Evolutionary conservation across 805 yeast species (phyloP), one percentile per base, ranked within the genome.

Genomic region (Metschnikowia similis): DNA sequence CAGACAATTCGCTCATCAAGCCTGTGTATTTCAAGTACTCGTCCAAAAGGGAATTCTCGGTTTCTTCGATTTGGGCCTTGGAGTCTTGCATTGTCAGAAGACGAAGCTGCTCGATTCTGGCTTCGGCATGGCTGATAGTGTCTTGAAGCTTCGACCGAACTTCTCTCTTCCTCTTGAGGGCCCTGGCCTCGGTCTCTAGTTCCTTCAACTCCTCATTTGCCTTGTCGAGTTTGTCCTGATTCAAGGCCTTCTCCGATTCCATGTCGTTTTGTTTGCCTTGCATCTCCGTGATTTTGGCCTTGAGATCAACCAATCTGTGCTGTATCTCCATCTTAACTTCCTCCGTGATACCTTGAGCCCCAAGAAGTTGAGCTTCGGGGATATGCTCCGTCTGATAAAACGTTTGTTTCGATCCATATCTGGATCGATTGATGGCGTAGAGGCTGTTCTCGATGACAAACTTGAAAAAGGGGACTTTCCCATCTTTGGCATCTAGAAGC

Each of bases 371-470:
- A 1, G 74, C 62, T 4, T 57, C 50, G 4, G 60, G 56, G 17
- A 70, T 60, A 58, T 61, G 57, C 55, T 74, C 68, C 48, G 80
- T 63, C 38, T 66, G 48, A 75, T 74, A 61, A 45, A 77, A 72
- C 2, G 75, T 67, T 59, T 83, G 87, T 54, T 67, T 73, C 2
- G 71, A 65, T 27, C 95, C 96, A 66, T 85, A 89, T 14, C 63
- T 65, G 1, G 97, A 90, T 53, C 71, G 71, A 8, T 63, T 67
- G 13, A 87, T 67, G 9, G 72, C 71, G 51, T 79, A 80, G 11
- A 82, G 53, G 2, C 75, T 71, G 48, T 77, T 78, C 0, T 85
- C 89, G 26, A 84, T 81, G 46, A 86, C 74, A 59, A 85, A 81
- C 60, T 79, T 82, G 44, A 67, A 68, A 55, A 88, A 80, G 1